Base-by-base conservation (phyloP, 176 grass and related monocot species). In the Musa itinerans region DNA sequence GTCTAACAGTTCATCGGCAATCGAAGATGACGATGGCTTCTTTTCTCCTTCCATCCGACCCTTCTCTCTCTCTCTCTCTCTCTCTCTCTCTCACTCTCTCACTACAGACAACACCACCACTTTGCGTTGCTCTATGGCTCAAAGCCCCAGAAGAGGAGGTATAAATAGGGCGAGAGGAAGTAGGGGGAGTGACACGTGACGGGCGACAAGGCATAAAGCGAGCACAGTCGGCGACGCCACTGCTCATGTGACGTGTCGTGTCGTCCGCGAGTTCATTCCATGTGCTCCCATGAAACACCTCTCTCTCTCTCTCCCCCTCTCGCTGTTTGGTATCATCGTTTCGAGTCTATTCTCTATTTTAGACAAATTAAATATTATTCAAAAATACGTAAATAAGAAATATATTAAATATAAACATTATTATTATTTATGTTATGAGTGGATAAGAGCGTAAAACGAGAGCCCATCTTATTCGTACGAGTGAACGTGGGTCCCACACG, bases 1-100 rank as follows among this genome's bases (percentile, higher is more conserved):
- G 34, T 27, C 21, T 27, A 50, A 69, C 16, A 50, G 16, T 15
- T 49, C 67, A 17, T 69, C 29, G 67, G 67, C 68, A 48, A 70
- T 70, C 16, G 19, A 70, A 17, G 29, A 70, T n/a, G 68, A 70
- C 68, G 68, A 43, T 43, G 34, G 68, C 19, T 52, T 70, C 43
- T 70, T 70, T 51, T 10, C 68, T 19, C 68, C 68, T 50, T 70
- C 68, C 68, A 70, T 70, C 9, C 0, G 14, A 8, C 15, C 34
- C 34, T n/a, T 10, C 17, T n/a, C n/a, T n/a, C n/a, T n/a, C n/a
- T n/a, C n/a, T 19, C 0, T 15, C 57, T 59, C n/a, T 6, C 57
- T 34, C 29, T 43, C 4, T 43, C 34, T 43, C 16, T n/a, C 19
- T 61, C 57, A 3, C 57, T 20, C 17, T 7, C 57, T 61, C 15